Evolutionary conservation across 2,329 filamentous ascomycete species (phyloP).

Genomic region (Hymenoscyphus fraxineus): DNA sequence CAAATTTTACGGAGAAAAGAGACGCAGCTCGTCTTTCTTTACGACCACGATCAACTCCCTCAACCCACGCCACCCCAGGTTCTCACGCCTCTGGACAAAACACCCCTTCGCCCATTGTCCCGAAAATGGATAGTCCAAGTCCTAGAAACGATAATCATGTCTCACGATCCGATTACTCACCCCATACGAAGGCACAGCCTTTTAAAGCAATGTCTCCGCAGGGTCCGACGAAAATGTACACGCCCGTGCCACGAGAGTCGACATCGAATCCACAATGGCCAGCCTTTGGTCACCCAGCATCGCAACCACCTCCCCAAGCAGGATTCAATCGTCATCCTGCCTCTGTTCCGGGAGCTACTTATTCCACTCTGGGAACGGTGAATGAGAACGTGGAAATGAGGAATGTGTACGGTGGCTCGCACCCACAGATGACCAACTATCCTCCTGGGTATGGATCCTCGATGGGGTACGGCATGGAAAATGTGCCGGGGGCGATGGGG

Average conservation of each 20-base stretch:
- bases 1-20: slow-evolving; percentile 7
- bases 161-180: too few relatives aligned
- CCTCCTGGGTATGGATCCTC: not conserved
- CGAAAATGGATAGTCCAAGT: not conserved
- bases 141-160: not conserved
- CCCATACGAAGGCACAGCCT: not conserved
- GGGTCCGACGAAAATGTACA: not conserved
- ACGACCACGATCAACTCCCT: not conserved
- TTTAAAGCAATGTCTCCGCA: not conserved
- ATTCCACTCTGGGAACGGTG: not conserved
- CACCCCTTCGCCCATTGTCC: not conserved
- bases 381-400: not conserved
- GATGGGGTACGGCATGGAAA: slow-evolving; percentile 1
- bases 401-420: not conserved
- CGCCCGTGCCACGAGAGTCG: not conserved
- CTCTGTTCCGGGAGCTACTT: not conserved
- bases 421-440: not conserved
- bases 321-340: not conserved
- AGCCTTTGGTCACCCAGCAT: not conserved
- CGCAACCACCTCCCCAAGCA: not conserved
- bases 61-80: not conserved
- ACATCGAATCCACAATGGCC: not conserved
- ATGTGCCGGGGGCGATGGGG: not conserved
- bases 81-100: not conserved
- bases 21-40: slow-evolving; percentile 1